Base-by-base conservation (phyloP, 2,329 filamentous ascomycete species). In the Talaromyces sp. region DNA sequence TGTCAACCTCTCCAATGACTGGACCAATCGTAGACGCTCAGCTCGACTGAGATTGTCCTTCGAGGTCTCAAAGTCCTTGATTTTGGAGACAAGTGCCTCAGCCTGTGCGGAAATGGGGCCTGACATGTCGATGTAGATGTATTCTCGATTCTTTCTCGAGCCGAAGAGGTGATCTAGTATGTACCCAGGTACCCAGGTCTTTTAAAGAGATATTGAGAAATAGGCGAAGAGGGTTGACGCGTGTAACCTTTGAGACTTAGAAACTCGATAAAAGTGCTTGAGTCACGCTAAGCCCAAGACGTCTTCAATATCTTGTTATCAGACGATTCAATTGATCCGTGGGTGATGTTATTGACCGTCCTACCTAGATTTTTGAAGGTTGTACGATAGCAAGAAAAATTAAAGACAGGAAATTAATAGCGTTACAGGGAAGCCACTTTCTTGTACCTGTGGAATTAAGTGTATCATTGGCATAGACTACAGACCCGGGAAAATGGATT, bases 1-100 rank as follows among this genome's bases (percentile, higher is more conserved):
- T 11, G 69, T 67, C 19, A 73, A 61, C 7, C 61, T 67, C 11
- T 67, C 60, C 54, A 68, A 37, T 1, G 65, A 67, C 54, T 68
- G 67, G 17, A 68, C 61, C 39, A 68, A 43, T 33, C 37, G 57
- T 37, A 68, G 43, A 49, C 67, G 65, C 45, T 68, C 64, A 8
- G 67, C 65, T 13, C 67, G 67, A 37, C 60, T 66, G 22, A 57
- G 33, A 15, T 62, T 47, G 1, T 63, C 59, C 3, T 41, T 33
- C 2, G 65, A 67, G 33, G 54, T 31, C 39, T 68, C 67, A 25
- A 65, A 63, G 25, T 64, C 33, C 49, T 67, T 67, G 39, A 68
- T 58, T 35, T 60, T 57, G 10, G 62, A 63, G 31, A 63, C 61
- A 33, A 68, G 64, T 11, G 62, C 52, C n/a, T 67, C 33, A 47